These are phyloP conservation scores for Candida loeiensis DNA, from an alignment of 805 yeast species.

Conservation along the genomic window DNA sequence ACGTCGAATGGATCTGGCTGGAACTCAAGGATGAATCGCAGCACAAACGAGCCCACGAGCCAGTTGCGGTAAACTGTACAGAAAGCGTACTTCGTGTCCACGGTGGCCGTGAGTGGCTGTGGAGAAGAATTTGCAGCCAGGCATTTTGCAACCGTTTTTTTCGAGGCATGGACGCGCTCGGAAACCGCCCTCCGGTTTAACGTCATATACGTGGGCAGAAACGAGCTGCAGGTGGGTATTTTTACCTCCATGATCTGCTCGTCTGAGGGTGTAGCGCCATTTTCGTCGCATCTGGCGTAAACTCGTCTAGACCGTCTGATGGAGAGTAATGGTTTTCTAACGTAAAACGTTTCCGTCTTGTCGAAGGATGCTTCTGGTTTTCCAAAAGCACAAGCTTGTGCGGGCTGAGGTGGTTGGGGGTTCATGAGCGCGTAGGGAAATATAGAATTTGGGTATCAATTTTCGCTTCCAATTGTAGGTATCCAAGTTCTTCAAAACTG, in stretches of 20 bases:
- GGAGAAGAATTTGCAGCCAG: too few relatives aligned
- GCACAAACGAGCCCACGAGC: slow-evolving; percentile 3
- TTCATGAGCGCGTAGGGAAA: neutral
- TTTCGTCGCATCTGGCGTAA: neutral
- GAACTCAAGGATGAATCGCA: slow-evolving; percentile 6
- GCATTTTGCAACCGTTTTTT: neutral
- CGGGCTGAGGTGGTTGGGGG: neutral
- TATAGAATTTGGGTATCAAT: neutral
- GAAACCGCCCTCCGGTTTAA: neutral
- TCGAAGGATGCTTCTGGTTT: neutral
- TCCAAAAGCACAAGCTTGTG: slow-evolving; percentile 1
- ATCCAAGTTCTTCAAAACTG: too few relatives aligned
- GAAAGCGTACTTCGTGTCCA: slow-evolving; percentile 1
- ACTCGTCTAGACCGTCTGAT: neutral
- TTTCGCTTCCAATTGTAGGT: too few relatives aligned
- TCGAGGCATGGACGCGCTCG: slow-evolving; percentile 1
- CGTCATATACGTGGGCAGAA: slow-evolving; percentile 1
- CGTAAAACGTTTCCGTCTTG: slow-evolving; percentile 1
- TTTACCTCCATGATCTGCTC: neutral
- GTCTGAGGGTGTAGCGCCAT: neutral
- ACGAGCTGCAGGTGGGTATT: neutral
- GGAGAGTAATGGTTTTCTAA: slow-evolving; percentile 1
- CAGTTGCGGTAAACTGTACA: slow-evolving; percentile 6
- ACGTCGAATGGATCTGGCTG: slow-evolving; percentile 5
- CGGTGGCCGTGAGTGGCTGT: neutral